Evolutionary conservation across 1,284 basidiomycete genomes (phyloP).

Genomic region (Crucibulum parvulum): DNA sequence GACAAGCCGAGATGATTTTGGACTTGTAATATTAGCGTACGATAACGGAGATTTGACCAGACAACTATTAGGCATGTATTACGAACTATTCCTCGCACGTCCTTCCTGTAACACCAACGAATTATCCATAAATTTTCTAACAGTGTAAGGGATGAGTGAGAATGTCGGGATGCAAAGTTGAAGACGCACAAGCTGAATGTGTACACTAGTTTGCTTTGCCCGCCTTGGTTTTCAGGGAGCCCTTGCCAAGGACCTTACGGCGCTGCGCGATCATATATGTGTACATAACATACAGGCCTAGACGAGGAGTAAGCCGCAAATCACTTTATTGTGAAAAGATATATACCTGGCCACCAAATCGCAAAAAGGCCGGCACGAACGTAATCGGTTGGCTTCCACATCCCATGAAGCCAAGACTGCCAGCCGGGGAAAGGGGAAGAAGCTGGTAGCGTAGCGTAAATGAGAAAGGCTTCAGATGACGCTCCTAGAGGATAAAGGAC

Average conservation of each 20-base stretch:
- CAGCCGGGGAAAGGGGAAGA: conserved; percentile 46
- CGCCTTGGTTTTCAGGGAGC: not conserved
- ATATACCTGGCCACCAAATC: conserved; percentile 92
- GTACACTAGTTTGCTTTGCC: no score
- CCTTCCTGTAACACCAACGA: no score
- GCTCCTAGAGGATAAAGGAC: conserved; percentile 94
- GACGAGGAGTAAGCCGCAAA: not conserved
- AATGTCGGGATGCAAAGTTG: no score
- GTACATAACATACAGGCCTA: conserved; percentile 88
- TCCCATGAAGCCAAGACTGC: conserved; percentile 38
- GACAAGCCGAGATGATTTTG: no score
- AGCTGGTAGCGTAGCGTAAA: conserved; percentile 78
- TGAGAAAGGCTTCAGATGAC: conserved; percentile 87
- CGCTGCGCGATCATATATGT: conserved; percentile 90
- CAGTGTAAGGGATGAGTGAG: no score
- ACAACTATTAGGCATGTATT: no score
- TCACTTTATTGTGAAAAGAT: conserved; percentile 4
- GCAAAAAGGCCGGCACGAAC: conserved; percentile 70
- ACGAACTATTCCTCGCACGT: no score
- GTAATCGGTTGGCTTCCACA: conserved; percentile 63
- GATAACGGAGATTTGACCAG: no score
- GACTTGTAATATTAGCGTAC: no score
- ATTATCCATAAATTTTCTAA: no score
- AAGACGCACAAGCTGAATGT: no score
- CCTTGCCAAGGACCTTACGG: conserved; percentile 71